Evolutionary conservation across 2,329 filamentous ascomycete species (phyloP).

Genomic region (Alternaria hordeiaustralica): DNA sequence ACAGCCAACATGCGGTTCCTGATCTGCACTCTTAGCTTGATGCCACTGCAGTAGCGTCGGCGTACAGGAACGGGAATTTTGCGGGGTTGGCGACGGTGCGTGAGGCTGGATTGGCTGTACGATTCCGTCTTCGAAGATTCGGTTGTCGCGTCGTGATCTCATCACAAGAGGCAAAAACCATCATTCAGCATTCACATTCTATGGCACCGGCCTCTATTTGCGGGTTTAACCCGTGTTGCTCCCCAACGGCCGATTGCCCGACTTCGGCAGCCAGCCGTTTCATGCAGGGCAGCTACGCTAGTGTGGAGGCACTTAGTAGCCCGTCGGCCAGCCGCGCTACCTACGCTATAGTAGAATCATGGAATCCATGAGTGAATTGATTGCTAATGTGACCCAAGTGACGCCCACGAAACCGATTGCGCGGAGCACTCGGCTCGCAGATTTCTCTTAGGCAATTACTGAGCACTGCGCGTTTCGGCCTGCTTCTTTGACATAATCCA

Average conservation of each 20-base stretch:
- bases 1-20: slow-evolving; percentile 5
- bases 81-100: not conserved
- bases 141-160: slow-evolving; percentile 1
- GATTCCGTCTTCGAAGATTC: not conserved
- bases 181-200: not conserved
- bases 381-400: slow-evolving; percentile 23
- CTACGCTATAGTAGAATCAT: slow-evolving; percentile 15
- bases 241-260: slow-evolving; percentile 8
- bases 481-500: slow-evolving; percentile 5
- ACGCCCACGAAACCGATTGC: slow-evolving; percentile 13
- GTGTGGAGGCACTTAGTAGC: slow-evolving; percentile 8
- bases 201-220: not conserved
- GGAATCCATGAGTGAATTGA: slow-evolving; percentile 22
- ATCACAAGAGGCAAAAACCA: slow-evolving; percentile 4
- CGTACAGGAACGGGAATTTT: slow-evolving; percentile 5
- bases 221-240: not conserved
- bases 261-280: slow-evolving; percentile 12
- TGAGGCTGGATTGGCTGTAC: not conserved
- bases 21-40: slow-evolving; percentile 10
- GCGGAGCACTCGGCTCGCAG: slow-evolving; percentile 10
- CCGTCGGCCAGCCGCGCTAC: slow-evolving; percentile 18
- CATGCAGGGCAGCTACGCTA: slow-evolving; percentile 5
- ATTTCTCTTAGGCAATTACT: slow-evolving; percentile 11
- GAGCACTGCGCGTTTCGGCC: slow-evolving; percentile 12
- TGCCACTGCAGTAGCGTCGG: slow-evolving; percentile 11